Conservation (phyloP, 148 eudicot genomes). For the Amaranthus hypochondriacus region DNA sequence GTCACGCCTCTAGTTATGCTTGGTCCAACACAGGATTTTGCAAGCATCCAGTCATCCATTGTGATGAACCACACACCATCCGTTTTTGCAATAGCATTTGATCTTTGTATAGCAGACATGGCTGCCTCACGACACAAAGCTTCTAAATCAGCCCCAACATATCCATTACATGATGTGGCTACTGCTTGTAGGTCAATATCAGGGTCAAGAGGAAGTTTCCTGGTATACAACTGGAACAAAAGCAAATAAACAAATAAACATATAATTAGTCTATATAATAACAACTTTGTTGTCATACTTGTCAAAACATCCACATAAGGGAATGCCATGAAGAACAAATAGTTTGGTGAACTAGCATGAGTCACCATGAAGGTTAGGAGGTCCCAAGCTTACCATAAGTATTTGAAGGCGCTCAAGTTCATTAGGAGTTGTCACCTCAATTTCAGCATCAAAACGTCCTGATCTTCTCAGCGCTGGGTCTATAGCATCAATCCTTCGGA, state of each 20-base stretch:
- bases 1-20: slow-evolving; percentile 95
- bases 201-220: slow-evolving; percentile 57
- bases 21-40: slow-evolving; percentile 72
- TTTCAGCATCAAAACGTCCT: slow-evolving; percentile 92
- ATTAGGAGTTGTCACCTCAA: slow-evolving; percentile 94
- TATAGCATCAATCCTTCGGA: slow-evolving; percentile 73
- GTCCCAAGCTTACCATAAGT: slow-evolving; percentile 42
- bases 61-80: slow-evolving; percentile 39
- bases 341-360: background rate
- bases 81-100: slow-evolving; percentile 33
- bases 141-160: slow-evolving; percentile 96
- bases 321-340: background rate
- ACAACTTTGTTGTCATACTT: background rate
- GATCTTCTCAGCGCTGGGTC: slow-evolving; percentile 94
- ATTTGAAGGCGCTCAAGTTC: slow-evolving; percentile 78
- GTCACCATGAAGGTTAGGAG: background rate
- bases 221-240: slow-evolving; percentile 64
- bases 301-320: background rate
- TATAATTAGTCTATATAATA: background rate
- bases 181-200: slow-evolving; percentile 53
- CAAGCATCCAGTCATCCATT: slow-evolving; percentile 73
- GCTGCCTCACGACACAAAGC: slow-evolving; percentile 92
- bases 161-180: slow-evolving; percentile 94
- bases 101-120: slow-evolving; percentile 39
- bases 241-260: background rate